These are phyloP conservation scores for Ensete ventricosum DNA, from an alignment of 176 grass and related monocot species.

Conservation along the genomic window DNA sequence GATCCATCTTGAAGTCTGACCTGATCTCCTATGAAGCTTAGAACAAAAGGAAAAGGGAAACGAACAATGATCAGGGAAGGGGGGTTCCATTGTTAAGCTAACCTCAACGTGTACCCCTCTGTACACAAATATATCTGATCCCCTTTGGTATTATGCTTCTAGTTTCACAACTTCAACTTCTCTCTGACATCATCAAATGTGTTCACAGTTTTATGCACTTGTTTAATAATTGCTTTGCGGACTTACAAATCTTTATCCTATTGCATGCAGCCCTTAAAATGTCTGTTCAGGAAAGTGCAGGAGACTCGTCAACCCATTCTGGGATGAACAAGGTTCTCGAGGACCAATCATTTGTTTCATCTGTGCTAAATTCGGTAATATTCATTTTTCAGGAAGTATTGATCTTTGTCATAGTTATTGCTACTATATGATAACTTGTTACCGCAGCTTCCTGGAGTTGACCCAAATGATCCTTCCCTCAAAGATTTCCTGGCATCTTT, in stretches of 20 bases:
- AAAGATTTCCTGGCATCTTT: conserved; percentile 26
- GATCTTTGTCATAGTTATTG: background rate
- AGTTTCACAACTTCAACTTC: too few species aligned
- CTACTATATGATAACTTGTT: background rate
- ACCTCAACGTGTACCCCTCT: too few species aligned
- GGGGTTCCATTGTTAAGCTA: too few species aligned
- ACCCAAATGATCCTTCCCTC: conserved; percentile 23
- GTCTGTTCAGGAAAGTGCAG: conserved; percentile 16
- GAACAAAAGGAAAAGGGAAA: too few species aligned
- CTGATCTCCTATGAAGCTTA: too few species aligned
- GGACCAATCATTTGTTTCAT: conserved; percentile 25
- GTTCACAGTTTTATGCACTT: background rate
- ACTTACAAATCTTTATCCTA: background rate
- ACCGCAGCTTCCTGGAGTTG: conserved; percentile 21
- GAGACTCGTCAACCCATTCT: background rate
- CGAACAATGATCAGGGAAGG: too few species aligned
- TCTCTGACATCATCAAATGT: background rate
- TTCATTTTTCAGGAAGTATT: background rate
- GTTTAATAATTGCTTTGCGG: background rate
- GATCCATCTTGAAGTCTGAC: too few species aligned
- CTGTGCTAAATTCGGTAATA: conserved; percentile 21
- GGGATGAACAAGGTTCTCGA: conserved; percentile 20
- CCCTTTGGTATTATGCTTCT: too few species aligned
- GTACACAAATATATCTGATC: too few species aligned
- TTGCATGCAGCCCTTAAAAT: conserved; percentile 15